These are phyloP conservation scores for Macrophomina phaseolina DNA, from an alignment of 2,329 filamentous ascomycete species.

Conservation along the genomic window DNA sequence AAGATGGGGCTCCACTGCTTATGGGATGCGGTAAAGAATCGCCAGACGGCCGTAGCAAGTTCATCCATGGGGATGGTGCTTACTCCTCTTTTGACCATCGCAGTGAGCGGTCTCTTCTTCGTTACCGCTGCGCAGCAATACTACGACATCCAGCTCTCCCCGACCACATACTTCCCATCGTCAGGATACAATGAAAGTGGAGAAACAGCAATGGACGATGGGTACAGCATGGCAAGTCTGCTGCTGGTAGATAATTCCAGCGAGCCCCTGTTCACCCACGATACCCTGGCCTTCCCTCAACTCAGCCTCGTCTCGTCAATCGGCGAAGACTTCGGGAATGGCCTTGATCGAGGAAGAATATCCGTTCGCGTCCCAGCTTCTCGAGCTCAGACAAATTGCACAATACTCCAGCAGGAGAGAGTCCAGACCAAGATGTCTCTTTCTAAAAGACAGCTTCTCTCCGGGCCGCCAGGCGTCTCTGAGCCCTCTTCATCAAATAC, in stretches of 20 bases:
- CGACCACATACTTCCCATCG: neutral
- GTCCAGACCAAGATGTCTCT: neutral
- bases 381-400: neutral
- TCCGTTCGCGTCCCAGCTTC: neutral
- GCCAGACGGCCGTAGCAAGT: neutral
- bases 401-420: neutral
- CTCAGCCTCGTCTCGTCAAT: neutral
- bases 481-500: too few species aligned
- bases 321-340: neutral
- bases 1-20: neutral
- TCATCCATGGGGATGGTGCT: neutral
- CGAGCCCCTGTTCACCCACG: slow-evolving; percentile 3
- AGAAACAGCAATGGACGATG: neutral
- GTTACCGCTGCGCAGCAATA: neutral
- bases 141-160: neutral
- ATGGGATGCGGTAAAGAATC: neutral
- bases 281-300: neutral
- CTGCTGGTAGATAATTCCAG: neutral
- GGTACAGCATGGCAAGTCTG: neutral
- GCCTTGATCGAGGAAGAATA: neutral
- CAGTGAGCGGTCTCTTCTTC: slow-evolving; percentile 3
- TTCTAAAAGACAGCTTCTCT: too few species aligned
- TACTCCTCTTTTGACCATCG: neutral
- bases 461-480: too few species aligned
- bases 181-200: neutral